Evolutionary conservation across 176 grass and related monocot genomes (phyloP), one percentile per base, ranked within the genome.

Genomic region (Elaeis guineensis): DNA sequence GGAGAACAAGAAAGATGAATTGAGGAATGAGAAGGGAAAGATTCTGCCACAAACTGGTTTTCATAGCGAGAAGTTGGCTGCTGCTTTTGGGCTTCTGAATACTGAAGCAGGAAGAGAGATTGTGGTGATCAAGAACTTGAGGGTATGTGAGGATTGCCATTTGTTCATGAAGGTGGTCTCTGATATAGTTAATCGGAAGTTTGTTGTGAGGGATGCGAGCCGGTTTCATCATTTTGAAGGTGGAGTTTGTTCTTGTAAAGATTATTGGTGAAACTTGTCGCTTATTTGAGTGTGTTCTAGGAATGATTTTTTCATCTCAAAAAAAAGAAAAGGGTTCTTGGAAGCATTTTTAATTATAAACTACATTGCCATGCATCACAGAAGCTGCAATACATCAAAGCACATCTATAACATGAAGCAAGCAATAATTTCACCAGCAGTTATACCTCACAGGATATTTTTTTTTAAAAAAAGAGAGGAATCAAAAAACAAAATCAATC

Each of bases 121-220:
- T 57, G 82, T 90, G 55, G 82, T 90, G 23, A 90, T 90, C 39
- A 85, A 90, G 87, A 90, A 90, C 68, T 58, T 90, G 30, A 79
- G 87, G 79, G 72, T 90, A 4, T 90, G 82, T 19, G 82, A 77
- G 20, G 82, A 77, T 44, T 90, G 87, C 48, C 87, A 90, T 72
- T 50, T 16, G 8, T 90, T 82, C 64, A 67, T 85, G 25, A 90
- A 90, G 55, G 15, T 2, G 0, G 72, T 90, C 21, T 85, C 78
- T 4, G 29, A 50, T n/a, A 70, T 77, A 29, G 30, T 59, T 25
- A 63, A 63, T 30, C 67, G 87, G 1, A 58, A 56, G 30, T 85
- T 90, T 22, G 32, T 90, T 1, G 51, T 90, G 19, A 79, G 87
- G 63, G 87, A 90, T 28, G 87, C 82, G 6, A 90, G 82, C 55